Evolutionary conservation across 129 eudicot species (phyloP).

Genomic region (Helianthus annuus): DNA sequence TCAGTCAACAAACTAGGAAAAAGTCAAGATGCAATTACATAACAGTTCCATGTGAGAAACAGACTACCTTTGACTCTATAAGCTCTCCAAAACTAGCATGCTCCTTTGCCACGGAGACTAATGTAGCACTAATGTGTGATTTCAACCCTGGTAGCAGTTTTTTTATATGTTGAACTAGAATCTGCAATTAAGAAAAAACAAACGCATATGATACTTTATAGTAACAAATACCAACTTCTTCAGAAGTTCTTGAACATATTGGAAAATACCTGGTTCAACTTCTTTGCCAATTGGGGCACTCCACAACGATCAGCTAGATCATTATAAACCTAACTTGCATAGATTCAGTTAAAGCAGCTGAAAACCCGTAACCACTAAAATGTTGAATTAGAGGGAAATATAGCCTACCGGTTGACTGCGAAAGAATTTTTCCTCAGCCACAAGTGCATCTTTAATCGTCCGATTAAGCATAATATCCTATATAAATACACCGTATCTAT

Average conservation of each 20-base stretch:
- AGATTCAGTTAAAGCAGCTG: constrained; percentile 12
- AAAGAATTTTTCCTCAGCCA: constrained; percentile 96
- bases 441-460: constrained; percentile 91
- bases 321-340: constrained; percentile 61
- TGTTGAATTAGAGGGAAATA: background rate
- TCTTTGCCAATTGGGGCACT: constrained; percentile 91
- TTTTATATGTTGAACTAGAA: constrained; percentile 73
- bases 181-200: constrained; percentile 34
- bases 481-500: background rate
- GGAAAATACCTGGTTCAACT: constrained; percentile 80
- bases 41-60: constrained; percentile 3
- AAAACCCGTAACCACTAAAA: background rate
- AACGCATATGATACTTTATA: background rate
- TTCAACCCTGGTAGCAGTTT: constrained; percentile 72
- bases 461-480: constrained; percentile 80
- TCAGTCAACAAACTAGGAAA: background rate
- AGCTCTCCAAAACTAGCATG: constrained; percentile 95
- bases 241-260: background rate
- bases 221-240: constrained; percentile 11
- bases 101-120: constrained; percentile 89
- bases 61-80: constrained; percentile 69
- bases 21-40: background rate
- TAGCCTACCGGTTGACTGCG: constrained; percentile 82
- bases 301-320: constrained; percentile 98
- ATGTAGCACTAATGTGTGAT: constrained; percentile 59